These are phyloP conservation scores for Eimeria praecox DNA, from an alignment of 169 alveolate species.

Conservation along the genomic window DNA sequence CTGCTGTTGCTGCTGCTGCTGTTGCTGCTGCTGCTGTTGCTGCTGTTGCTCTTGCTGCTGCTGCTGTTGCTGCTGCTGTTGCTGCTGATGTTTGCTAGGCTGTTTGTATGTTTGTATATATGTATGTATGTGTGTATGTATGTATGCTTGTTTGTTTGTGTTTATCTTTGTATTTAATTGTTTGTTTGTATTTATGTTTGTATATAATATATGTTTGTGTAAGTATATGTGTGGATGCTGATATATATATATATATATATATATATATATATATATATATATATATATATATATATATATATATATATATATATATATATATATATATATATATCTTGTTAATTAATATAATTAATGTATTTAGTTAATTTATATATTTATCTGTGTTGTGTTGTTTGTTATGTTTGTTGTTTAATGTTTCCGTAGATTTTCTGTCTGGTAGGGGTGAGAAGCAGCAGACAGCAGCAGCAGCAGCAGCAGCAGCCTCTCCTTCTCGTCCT, in stretches of 20 bases:
- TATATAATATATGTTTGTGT: too few species aligned
- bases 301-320: too few species aligned
- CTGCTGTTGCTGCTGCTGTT: background rate
- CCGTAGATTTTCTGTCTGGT: background rate
- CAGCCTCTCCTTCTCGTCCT: background rate
- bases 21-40: background rate
- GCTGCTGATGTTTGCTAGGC: background rate
- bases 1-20: background rate
- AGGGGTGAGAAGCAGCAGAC: background rate
- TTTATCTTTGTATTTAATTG: too few species aligned
- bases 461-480: background rate
- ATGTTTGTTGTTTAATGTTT: too few species aligned
- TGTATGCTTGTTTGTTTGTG: background rate
- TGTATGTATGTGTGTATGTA: background rate
- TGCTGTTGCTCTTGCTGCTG: background rate
- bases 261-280: too few species aligned
- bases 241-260: too few species aligned
- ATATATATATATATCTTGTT: too few species aligned
- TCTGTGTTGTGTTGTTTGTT: too few species aligned
- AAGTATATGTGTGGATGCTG: too few species aligned
- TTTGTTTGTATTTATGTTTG: background rate
- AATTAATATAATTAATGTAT: too few species aligned
- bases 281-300: too few species aligned
- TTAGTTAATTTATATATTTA: too few species aligned
- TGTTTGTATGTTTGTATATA: background rate